These are phyloP conservation scores for Trichosporon sp. DNA, from an alignment of 1,284 basidiomycete species.

Conservation along the genomic window DNA sequence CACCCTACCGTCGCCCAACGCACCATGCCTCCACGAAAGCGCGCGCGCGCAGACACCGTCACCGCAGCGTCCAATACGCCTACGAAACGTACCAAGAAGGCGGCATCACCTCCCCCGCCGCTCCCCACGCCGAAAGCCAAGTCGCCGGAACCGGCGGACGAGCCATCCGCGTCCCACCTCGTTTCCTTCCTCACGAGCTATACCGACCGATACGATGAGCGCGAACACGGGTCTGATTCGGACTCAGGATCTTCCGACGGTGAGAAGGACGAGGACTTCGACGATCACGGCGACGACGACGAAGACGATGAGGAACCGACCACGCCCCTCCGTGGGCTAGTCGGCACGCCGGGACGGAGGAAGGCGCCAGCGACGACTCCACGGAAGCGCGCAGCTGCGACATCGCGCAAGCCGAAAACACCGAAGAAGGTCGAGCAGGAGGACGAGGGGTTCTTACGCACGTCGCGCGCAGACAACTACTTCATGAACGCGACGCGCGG, in stretches of 20 bases:
- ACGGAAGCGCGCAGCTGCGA: conserved; percentile 24
- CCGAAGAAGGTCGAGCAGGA: conserved; percentile 20
- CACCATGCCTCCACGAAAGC: conserved; percentile 15
- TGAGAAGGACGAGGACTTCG: conserved; percentile 39
- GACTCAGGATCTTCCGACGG: conserved; percentile 32
- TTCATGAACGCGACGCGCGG: conserved; percentile 67
- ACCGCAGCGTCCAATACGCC: not conserved
- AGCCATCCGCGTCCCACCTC: conserved; percentile 39
- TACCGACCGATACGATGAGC: conserved; percentile 31
- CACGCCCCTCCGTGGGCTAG: conserved; percentile 28
- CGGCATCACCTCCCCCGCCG: not conserved
- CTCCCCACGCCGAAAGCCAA: not conserved
- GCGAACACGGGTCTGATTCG: conserved; percentile 33
- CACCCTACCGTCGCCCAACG: not conserved
- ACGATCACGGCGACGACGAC: conserved; percentile 36
- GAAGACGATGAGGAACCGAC: conserved; percentile 32
- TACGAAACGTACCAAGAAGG: conserved; percentile 3
- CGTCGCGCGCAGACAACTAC: conserved; percentile 73
- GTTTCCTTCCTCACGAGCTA: conserved; percentile 53
- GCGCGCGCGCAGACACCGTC: not conserved
- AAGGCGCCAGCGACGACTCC: conserved; percentile 35
- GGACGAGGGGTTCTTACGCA: conserved; percentile 51
- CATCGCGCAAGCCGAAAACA: conserved; percentile 33
- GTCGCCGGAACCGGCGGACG: conserved; percentile 1
- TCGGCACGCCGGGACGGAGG: conserved; percentile 38